Conservation (phyloP, 441 rosid species). For the Aleurites moluccanus region DNA sequence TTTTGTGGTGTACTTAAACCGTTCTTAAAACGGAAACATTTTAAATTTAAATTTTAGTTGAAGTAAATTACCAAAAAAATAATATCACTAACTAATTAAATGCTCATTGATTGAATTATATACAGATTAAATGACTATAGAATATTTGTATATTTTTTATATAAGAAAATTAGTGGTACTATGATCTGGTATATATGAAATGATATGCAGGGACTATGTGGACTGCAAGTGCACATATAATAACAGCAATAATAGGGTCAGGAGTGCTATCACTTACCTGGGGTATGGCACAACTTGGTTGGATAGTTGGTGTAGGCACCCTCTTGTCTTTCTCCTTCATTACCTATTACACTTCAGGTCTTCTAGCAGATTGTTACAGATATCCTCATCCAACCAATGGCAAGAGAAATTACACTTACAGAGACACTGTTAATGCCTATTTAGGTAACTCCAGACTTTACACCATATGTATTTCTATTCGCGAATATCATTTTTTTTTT, state of each 20-base stretch:
- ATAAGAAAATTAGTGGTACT: no score
- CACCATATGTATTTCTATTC: neutral
- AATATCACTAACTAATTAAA: no score
- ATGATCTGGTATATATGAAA: neutral
- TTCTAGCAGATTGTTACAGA: conserved; percentile 18
- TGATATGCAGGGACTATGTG: conserved; percentile 12
- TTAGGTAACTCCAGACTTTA: neutral
- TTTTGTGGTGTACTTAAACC: no score
- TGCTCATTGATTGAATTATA: no score
- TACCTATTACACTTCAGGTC: conserved; percentile 15
- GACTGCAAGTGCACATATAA: conserved; percentile 23
- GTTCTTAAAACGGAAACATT: no score
- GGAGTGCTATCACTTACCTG: conserved; percentile 20
- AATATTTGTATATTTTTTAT: no score
- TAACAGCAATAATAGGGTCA: conserved; percentile 24
- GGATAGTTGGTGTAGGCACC: conserved; percentile 10
- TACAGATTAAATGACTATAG: no score
- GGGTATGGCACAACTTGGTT: conserved; percentile 20
- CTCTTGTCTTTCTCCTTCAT: conserved; percentile 18
- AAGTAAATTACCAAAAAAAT: no score
- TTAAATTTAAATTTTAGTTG: no score
- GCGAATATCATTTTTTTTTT: no score
- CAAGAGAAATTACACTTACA: conserved; percentile 22
- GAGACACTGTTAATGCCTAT: conserved; percentile 15
- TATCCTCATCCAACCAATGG: conserved; percentile 3